Percentiles rank a stretch among this genome's conserved stretches.
Evolutionary conservation across 75 land plant species (phyloP).

Genomic region (Picea glauca): DNA sequence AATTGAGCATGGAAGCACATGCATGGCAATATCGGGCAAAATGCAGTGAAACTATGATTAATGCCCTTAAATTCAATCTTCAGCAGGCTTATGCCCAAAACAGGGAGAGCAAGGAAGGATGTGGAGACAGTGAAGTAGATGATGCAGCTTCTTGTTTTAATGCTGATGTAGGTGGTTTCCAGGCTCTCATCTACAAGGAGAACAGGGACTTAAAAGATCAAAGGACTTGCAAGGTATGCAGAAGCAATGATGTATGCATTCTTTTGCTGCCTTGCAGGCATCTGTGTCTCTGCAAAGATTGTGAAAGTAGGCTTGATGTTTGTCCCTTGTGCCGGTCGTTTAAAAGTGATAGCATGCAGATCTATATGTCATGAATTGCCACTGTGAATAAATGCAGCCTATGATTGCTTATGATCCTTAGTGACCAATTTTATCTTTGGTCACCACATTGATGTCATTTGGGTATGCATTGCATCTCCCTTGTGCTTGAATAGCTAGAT

Average conservation of each 20-base stretch:
- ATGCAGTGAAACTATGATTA: conserved; percentile 60
- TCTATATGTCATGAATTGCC: conserved; percentile 46
- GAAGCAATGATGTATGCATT: conserved; percentile 60
- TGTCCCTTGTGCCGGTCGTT: conserved; percentile 73
- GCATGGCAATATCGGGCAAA: conserved; percentile 69
- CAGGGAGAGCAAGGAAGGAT: conserved; percentile 74
- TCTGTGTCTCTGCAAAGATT: conserved; percentile 82
- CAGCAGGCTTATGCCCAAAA: conserved; percentile 66
- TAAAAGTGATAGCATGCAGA: conserved; percentile 56
- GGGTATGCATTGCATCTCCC: too few species aligned
- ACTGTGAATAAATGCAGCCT: too few species aligned
- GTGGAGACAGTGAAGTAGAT: conserved; percentile 82
- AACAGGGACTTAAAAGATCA: conserved; percentile 34
- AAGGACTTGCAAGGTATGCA: conserved; percentile 62
- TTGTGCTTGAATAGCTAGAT: too few species aligned
- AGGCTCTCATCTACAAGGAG: conserved; percentile 29
- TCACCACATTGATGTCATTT: too few species aligned
- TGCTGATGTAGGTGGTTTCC: conserved; percentile 29
- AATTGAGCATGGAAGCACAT: conserved; percentile 44
- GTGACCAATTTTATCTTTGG: too few species aligned
- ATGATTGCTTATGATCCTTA: too few species aligned
- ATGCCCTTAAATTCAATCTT: conserved; percentile 51
- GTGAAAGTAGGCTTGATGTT: conserved; percentile 54
- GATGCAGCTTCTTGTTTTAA: conserved; percentile 80
- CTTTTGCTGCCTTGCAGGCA: conserved; percentile 88